Evolutionary conservation across 768 basidiomycete species (phyloP).

Genomic region (Rhodotorula taiwanensis): DNA sequence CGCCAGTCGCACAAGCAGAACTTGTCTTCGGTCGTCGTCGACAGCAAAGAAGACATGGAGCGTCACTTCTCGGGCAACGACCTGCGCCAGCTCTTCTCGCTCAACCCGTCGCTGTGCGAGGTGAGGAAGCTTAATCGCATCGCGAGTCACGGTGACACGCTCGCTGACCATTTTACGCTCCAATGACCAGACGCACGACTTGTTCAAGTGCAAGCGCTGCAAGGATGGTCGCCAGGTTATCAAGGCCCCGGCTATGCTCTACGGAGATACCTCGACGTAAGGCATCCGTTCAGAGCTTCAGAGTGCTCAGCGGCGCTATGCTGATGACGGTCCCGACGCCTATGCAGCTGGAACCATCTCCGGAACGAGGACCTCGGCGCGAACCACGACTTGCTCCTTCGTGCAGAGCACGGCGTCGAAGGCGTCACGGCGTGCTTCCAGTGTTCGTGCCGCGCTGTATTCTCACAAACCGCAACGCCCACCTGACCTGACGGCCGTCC

Average conservation of each 20-base stretch:
- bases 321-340: background rate
- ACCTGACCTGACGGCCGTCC: no score
- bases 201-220: slow-evolving; percentile 93
- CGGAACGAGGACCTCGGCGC: slow-evolving; percentile 77
- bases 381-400: slow-evolving; percentile 90
- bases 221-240: slow-evolving; percentile 76
- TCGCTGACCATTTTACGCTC: no score
- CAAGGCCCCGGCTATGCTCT: slow-evolving; percentile 78
- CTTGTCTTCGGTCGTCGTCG: slow-evolving; percentile 93
- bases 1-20: slow-evolving; percentile 93
- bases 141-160: no score
- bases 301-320: no score
- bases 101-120: slow-evolving; percentile 58
- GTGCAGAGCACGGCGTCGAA: slow-evolving; percentile 74
- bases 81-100: slow-evolving; percentile 81
- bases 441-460: slow-evolving; percentile 35
- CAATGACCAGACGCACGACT: slow-evolving; percentile 89
- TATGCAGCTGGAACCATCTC: slow-evolving; percentile 88
- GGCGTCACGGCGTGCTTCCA: slow-evolving; percentile 95
- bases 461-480: no score
- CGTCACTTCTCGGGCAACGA: slow-evolving; percentile 88
- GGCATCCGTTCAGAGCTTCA: slow-evolving; percentile 44
- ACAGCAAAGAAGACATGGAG: slow-evolving; percentile 90
- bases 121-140: background rate
- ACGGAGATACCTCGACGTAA: slow-evolving; percentile 95